Evolutionary conservation across 495 filamentous ascomycete genomes (phyloP).

Genomic region (Podospora conica): DNA sequence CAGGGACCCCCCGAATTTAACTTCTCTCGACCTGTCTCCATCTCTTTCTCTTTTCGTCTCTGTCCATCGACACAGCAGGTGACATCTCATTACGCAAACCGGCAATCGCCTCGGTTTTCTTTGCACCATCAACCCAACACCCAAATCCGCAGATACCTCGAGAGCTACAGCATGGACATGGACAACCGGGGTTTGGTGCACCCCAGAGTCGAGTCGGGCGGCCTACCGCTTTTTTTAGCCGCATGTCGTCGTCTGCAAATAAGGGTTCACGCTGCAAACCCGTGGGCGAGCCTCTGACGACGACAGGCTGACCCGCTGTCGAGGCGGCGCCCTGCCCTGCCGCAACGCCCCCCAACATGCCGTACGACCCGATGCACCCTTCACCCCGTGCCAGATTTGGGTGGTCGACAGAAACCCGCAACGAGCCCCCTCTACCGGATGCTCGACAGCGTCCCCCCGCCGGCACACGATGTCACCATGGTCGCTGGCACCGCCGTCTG

Average conservation of each 20-base stretch:
- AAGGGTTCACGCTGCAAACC: constrained; percentile 14
- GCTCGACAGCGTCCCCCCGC: background rate
- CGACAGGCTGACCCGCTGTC: constrained; percentile 11
- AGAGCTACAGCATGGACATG: background rate
- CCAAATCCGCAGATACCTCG: background rate
- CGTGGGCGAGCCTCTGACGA: constrained; percentile 21
- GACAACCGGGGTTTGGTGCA: too few relatives aligned
- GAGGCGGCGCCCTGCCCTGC: constrained; percentile 5
- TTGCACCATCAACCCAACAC: background rate
- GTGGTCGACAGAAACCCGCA: background rate
- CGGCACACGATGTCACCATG: background rate
- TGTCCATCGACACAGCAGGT: background rate
- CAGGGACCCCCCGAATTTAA: background rate
- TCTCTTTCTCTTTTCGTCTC: background rate
- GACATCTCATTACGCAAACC: background rate
- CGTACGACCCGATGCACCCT: background rate
- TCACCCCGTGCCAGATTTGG: background rate
- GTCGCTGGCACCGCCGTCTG: background rate
- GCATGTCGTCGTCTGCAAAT: constrained; percentile 21
- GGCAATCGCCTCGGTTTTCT: background rate
- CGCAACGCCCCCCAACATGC: background rate
- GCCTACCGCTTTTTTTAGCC: constrained; percentile 7
- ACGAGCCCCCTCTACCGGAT: background rate
- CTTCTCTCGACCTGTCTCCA: background rate
- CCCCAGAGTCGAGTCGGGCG: background rate